Percentiles rank a stretch among this genome's conserved stretches.
Conservation (phyloP, 83 land plant species). For the Picea mariana region DNA sequence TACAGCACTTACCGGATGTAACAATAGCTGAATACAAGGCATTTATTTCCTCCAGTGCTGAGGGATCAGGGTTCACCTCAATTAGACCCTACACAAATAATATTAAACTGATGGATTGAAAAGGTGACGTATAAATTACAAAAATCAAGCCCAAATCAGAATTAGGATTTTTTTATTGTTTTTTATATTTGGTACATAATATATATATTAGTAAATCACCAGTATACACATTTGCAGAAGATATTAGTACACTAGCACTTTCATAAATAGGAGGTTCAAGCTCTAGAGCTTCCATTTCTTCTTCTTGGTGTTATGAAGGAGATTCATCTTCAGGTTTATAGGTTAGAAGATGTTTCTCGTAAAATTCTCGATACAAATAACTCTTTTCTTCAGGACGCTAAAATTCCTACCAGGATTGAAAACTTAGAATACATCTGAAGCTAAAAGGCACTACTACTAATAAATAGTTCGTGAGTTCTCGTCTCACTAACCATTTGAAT, state of each 20-base stretch:
- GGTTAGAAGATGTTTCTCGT: no score
- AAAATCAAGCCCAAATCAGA: background rate
- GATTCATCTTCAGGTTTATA: conserved; percentile 48
- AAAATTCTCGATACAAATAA: conserved; percentile 28
- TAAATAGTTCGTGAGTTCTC: background rate
- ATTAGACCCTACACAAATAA: conserved; percentile 61
- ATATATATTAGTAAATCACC: conserved; percentile 65
- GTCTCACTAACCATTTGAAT: background rate
- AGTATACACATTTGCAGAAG: conserved; percentile 21
- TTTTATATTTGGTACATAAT: no score
- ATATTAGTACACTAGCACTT: conserved; percentile 22
- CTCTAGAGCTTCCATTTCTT: conserved; percentile 23
- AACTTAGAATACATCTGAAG: background rate
- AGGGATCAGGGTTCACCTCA: conserved; percentile 55
- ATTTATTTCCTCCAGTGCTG: conserved; percentile 69
- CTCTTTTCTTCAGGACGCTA: background rate
- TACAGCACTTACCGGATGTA: conserved; percentile 53
- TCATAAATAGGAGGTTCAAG: conserved; percentile 30
- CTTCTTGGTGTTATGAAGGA: conserved; percentile 32
- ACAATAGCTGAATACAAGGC: conserved; percentile 86
- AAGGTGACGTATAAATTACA: background rate
- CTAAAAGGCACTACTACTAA: background rate
- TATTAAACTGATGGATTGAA: background rate
- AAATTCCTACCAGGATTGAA: background rate
- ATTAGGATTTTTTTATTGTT: no score